phyloP scores from a whole-genome alignment of 495 filamentous ascomycete genomes.

The Lineolata rhizophorae region DNA sequence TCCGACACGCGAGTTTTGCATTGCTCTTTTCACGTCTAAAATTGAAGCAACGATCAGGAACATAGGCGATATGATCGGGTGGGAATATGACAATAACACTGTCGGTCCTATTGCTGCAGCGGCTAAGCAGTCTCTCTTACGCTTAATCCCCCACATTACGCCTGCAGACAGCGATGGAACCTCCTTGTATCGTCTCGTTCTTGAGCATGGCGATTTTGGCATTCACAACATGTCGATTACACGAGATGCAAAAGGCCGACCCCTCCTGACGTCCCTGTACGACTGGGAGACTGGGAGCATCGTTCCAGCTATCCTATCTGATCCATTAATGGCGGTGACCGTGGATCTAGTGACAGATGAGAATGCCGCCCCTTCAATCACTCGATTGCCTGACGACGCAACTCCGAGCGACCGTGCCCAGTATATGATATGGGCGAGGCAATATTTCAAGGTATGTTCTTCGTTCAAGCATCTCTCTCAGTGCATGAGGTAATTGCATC shows the following conservation, averaged over 20 bases:
- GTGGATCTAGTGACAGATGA: conserved; percentile 13
- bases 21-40: conserved; percentile 16
- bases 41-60: conserved; percentile 18
- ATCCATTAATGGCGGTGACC: conserved; percentile 14
- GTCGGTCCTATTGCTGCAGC: conserved; percentile 16
- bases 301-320: conserved; percentile 17
- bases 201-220: no score
- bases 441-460: conserved; percentile 11
- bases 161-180: conserved; percentile 9
- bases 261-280: conserved; percentile 17
- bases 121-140: conserved; percentile 17
- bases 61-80: conserved; percentile 19
- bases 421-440: conserved; percentile 12
- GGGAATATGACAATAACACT: conserved; percentile 14
- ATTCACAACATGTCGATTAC: no score
- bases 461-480: conserved; percentile 1
- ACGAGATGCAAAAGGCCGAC: conserved; percentile 11
- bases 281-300: conserved; percentile 18
- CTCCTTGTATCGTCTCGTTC: conserved; percentile 15
- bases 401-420: conserved; percentile 8
- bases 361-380: conserved; percentile 11
- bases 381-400: conserved; percentile 8
- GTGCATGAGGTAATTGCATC: conserved; percentile 7
- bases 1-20: conserved; percentile 19
- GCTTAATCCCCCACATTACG: conserved; percentile 15